Conservation (phyloP, 2,329 filamentous ascomycete genomes). For the Diaporthe sp. region DNA sequence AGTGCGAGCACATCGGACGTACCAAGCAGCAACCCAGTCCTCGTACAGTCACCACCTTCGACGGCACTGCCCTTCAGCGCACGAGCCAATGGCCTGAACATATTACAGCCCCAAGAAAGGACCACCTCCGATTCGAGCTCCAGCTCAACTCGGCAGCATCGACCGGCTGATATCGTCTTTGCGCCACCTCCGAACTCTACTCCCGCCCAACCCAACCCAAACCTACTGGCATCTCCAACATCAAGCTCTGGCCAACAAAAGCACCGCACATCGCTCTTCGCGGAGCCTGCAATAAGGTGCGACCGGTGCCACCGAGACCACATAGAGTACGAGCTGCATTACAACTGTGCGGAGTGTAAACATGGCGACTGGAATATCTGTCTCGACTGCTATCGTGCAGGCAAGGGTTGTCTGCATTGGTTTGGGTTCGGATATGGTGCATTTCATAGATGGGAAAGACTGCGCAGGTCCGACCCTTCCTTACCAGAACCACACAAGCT, state of each 20-base stretch:
- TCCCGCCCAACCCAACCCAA: constrained; percentile 7
- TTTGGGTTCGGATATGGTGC: constrained; percentile 87
- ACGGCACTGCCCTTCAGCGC: constrained; percentile 54
- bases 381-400: constrained; percentile 81
- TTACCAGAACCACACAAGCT: constrained; percentile 70
- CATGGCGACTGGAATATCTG: constrained; percentile 84
- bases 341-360: constrained; percentile 81
- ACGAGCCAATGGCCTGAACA: constrained; percentile 44
- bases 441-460: constrained; percentile 74
- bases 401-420: constrained; percentile 87
- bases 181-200: constrained; percentile 37
- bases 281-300: constrained; percentile 82
- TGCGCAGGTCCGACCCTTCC: constrained; percentile 55
- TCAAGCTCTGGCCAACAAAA: constrained; percentile 54
- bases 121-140: constrained; percentile 21
- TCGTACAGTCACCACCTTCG: constrained; percentile 44
- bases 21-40: constrained; percentile 34
- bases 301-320: constrained; percentile 76
- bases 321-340: constrained; percentile 90
- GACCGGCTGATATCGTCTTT: constrained; percentile 47
- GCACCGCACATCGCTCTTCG: constrained; percentile 65
- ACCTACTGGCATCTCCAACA: constrained; percentile 29
- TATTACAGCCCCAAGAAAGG: constrained; percentile 42
- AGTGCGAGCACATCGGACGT: constrained; percentile 49
- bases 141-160: constrained; percentile 22